Percentiles rank a stretch among this genome's conserved stretches.
phyloP scores from a whole-genome alignment of 73 alveolate genomes.

The Paraurostyla sp. region DNA sequence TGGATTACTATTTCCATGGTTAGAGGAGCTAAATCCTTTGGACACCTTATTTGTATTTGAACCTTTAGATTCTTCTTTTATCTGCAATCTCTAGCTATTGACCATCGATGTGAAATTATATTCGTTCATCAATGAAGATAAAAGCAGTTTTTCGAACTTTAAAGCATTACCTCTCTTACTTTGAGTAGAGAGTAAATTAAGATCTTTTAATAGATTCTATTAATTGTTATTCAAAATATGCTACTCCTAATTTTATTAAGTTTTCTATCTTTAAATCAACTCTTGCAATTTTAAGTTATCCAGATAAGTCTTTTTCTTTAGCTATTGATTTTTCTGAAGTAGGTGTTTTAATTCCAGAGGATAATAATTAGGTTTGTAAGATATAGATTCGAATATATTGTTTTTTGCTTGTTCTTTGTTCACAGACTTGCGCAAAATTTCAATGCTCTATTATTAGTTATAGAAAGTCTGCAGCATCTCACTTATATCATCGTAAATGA shows the following conservation, averaged over 20 bases:
- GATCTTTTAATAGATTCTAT: too few relatives aligned
- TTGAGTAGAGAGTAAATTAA: too few relatives aligned
- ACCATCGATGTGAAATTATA: constrained; percentile 2
- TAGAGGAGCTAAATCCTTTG: too few relatives aligned
- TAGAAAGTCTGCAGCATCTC: not conserved
- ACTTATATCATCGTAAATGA: not conserved
- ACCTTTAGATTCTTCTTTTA: not conserved
- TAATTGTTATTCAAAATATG: too few relatives aligned
- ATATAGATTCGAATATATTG: not conserved
- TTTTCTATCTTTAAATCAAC: too few relatives aligned
- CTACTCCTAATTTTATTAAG: too few relatives aligned
- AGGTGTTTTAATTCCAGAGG: not conserved
- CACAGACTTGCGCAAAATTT: not conserved
- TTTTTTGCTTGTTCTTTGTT: not conserved
- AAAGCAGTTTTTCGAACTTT: constrained; percentile 13
- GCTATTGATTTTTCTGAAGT: not conserved
- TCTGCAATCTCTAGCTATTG: not conserved
- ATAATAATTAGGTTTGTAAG: constrained; percentile 16
- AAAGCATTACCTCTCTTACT: not conserved
- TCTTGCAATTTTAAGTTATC: not conserved
- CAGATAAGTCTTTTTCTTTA: not conserved
- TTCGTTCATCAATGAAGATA: not conserved
- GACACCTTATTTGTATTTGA: too few relatives aligned
- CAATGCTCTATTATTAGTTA: not conserved
- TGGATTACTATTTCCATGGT: too few relatives aligned